Evolutionary conservation across 768 basidiomycete species (phyloP).

Genomic region (Auricularia sp.): DNA sequence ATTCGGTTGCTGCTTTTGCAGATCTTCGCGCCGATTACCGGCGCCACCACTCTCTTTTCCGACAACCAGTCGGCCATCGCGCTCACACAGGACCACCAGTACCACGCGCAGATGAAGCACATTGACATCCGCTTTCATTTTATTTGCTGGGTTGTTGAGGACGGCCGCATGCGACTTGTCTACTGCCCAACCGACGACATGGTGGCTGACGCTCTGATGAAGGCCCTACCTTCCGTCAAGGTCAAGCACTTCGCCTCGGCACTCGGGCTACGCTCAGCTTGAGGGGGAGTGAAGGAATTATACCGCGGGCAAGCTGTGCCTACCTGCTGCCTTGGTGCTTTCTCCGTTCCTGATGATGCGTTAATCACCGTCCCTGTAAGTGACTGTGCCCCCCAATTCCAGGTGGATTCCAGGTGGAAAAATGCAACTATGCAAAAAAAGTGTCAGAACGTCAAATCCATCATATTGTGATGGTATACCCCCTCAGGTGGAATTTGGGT

Average conservation of each 20-base stretch:
- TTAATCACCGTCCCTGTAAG: no score
- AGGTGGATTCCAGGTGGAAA: no score
- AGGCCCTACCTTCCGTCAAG: conserved; percentile 5
- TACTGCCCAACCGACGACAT: conserved; percentile 11
- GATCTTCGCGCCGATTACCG: conserved; percentile 7
- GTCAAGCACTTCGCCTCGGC: neutral
- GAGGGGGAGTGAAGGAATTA: neutral
- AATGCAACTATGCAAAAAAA: no score
- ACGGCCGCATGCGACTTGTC: conserved; percentile 5
- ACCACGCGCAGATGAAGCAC: conserved; percentile 14
- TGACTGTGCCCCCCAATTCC: no score
- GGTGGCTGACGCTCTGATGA: conserved; percentile 16
- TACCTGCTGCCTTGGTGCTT: no score
- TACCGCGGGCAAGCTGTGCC: no score
- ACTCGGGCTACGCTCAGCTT: neutral
- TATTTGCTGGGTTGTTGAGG: conserved; percentile 10
- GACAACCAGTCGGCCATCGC: conserved; percentile 21
- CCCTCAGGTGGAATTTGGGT: no score
- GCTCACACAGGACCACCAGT: conserved; percentile 19
- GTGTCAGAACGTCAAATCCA: no score
- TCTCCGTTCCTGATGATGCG: no score
- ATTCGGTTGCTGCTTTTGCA: conserved; percentile 15
- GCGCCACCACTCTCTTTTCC: conserved; percentile 9
- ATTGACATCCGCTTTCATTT: conserved; percentile 14
- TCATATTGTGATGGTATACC: no score